Base-by-base conservation (phyloP, 352 stramenopile genomes). In the Peronospora destructor region DNA sequence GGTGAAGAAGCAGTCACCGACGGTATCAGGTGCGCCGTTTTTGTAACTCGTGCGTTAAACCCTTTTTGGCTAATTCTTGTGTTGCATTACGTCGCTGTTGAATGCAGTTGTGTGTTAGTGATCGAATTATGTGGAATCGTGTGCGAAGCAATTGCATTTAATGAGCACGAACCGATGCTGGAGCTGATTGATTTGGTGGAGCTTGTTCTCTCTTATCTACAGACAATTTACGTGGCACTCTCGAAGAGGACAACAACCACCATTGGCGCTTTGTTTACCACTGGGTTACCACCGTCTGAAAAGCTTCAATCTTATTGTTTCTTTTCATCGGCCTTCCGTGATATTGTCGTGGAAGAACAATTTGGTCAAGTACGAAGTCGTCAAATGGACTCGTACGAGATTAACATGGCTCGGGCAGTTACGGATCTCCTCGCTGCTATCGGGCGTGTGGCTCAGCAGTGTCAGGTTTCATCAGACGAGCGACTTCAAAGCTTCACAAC, bases 71-170 rank as follows among this genome's bases (percentile, higher is more conserved):
- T 59, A 46, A 57, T 35, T 21, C 19, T 21, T 21, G 19, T 21
- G 19, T 21, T 21, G 19, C 19, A 21, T 21, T 33, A 16, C 23
- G 21, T 23, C 28, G 28, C 30, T 52, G 9, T 9, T 47, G 9
- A 14, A 8, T 11, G 21, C 33, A 91, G 79, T 19, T 89, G 72
- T 30, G 76, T 91, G 17, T 41, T 88, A 32, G 41, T 81, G 43
- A 78, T 83, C 23, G 81, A 91, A 34, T 62, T 81, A 6, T 75
- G 72, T 26, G 76, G 74, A 23, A 75, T 89, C 29, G 19, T 84
- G 6, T 68, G 71, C 48, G 74, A 89, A 57, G 30, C 67, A 2
- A 50, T 64, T 33, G 34, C 41, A 14, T 61, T 65, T 8, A 63
- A 58, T 33, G 49, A 71, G 6, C 44, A 52, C 16, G 35, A 45